Base-by-base conservation (phyloP, 768 basidiomycete species). In the Xerocomellus amylosporus region DNA sequence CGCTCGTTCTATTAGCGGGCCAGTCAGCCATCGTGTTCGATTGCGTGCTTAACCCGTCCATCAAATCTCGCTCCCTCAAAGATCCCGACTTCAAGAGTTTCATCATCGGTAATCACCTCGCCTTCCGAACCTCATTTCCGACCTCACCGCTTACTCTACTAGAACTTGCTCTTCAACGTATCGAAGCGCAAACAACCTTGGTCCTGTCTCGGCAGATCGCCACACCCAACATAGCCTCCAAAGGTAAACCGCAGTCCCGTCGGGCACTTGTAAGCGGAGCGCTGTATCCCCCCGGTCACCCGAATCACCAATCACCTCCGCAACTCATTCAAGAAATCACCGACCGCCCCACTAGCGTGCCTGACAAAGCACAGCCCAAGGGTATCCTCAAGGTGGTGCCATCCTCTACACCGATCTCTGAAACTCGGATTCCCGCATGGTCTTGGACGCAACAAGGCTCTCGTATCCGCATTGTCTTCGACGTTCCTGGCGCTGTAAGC, bases 151-250 rank as follows among this genome's bases (percentile, higher is more conserved):
- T 37, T 43, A 12, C 40, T 34, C n/a, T n/a, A n/a, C 33, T 24
- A 90, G 88, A 90, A 69, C 77, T 88, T 10, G 82, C 83, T 0
- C 66, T 90, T 4, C 85, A 86, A 61, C 82, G 81, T 9, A 79
- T 88, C 43, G 86, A 89, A 71, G 76, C 77, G 0, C 84, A 87
- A 56, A 77, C 80, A 8, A 63, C 75, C 5, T 64, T 89, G n/a
- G 58, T 74, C 0, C 78, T 91, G 41, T 88, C 89, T 1, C 81
- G 88, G 22, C 76, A 81, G 45, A 82, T 92, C 55, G 79, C 79
- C 22, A 86, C 80, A 0, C 90, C 90, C 6, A 93, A 92, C 68
- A 88, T 93, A 49, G 71, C 79, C 4, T 83, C 84, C 49, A 93
- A 92, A 67, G 90, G 90, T n/a, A 80, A 77, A 61, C 79, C 86